Conservation (phyloP, 2,329 filamentous ascomycete genomes). For the Colletotrichum sp. region DNA sequence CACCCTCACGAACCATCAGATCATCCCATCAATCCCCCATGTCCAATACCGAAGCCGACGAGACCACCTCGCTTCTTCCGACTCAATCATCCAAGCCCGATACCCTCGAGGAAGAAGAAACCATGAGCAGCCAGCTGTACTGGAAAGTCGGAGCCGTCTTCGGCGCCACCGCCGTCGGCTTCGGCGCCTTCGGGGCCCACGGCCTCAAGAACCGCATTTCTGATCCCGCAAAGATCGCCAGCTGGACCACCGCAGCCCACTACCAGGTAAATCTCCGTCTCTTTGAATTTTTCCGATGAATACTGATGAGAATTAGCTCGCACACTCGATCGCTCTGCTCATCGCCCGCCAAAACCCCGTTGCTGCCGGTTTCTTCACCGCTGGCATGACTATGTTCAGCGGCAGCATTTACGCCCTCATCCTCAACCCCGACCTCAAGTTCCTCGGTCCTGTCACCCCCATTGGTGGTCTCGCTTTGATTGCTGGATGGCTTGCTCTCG, state of each 20-base stretch:
- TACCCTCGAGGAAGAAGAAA: not conserved
- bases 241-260: slow-evolving; percentile 68
- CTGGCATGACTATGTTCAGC: slow-evolving; percentile 70
- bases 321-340: slow-evolving; percentile 66
- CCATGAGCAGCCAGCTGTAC: slow-evolving; percentile 41
- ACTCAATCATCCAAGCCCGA: not conserved
- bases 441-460: slow-evolving; percentile 68
- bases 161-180: slow-evolving; percentile 63
- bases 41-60: not conserved
- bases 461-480: slow-evolving; percentile 68
- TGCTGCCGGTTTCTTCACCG: slow-evolving; percentile 62
- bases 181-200: slow-evolving; percentile 73
- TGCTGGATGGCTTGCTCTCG: slow-evolving; percentile 61
- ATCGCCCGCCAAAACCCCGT: slow-evolving; percentile 61
- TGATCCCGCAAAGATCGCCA: slow-evolving; percentile 62
- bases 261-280: slow-evolving; percentile 58
- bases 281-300: too few species aligned
- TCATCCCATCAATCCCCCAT: not conserved
- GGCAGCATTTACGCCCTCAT: slow-evolving; percentile 69
- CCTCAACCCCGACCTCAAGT: slow-evolving; percentile 65
- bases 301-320: slow-evolving; percentile 47
- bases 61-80: not conserved
- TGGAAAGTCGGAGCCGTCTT: slow-evolving; percentile 67
- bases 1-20: not conserved
- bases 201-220: slow-evolving; percentile 65